Base-by-base conservation (phyloP, 106 monocot species). In the Dioscorea dumetorum region DNA sequence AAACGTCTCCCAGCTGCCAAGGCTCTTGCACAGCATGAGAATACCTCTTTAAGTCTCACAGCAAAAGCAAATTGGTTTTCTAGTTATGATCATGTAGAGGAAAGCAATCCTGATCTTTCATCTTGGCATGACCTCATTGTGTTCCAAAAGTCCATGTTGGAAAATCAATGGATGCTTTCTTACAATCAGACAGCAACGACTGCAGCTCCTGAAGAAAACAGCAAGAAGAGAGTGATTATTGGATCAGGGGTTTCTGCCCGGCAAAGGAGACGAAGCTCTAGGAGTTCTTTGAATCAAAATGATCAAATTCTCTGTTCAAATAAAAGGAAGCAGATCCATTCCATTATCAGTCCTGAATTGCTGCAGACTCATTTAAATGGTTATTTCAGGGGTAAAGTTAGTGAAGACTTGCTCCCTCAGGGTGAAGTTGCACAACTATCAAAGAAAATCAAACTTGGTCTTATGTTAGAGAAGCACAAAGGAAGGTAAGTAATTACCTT, bases 101-200 rank as follows among this genome's bases (percentile, higher is more conserved):
- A 60, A 22, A 21, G 57, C 20, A 75, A 78, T 32, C 74, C 76
- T 54, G 51, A 84, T 48, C 50, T 87, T 32, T 86, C 86, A 68
- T 78, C 82, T 70, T 91, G 88, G 17, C 77, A 85, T 14, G 91
- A 97, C 68, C 80, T 76, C 63, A 73, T 99, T 33, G 70, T 93
- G 76, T 70, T 99, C 74, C 89, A 92, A 72, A 87, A 90, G 52
- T 89, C 92, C 24, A 84, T 99, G 97, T 70, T 99, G 60, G 97
- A 99, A 74, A 99, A 99, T 62, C 97, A 99, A 52, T 99, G 89
- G 97, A 75, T 81, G 28, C 89, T 99, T 66, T 81, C 84, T 48
- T 83, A 83, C 23, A 58, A 76, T 63, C 63, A 77, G 64, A 75
- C 35, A 12, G 54, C 54, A 16, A 58, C 57, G 8, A 61, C 49